Base-by-base conservation (phyloP, 768 basidiomycete species). In the Kwoniella shandongensis region DNA sequence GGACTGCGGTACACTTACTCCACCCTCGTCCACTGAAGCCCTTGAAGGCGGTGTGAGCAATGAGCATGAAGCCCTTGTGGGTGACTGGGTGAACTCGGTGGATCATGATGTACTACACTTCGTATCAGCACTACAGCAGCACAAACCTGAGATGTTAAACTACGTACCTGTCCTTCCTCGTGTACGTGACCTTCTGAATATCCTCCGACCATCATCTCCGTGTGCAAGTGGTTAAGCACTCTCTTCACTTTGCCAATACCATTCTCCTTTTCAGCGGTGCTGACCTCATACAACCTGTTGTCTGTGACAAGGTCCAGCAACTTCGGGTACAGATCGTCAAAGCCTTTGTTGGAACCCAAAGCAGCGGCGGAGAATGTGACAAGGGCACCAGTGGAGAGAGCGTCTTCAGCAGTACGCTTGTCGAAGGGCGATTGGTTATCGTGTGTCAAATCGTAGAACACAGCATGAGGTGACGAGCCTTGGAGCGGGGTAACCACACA, bases 281-380 rank as follows among this genome's bases (percentile, higher is more conserved):
- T 54, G 13, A 88, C 66, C 63, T 89, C 86, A 69, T 99, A 99
- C 62, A 76, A 75, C 60, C 91, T 81, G 69, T 83, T 86, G 75
- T 99, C 96, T 13, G 79, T 80, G 10, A 98, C 96, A 46, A 99
- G 80, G 72, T 96, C 84, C 32, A 99, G 77, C n/a, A 94, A 77
- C 74, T 91, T 94, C 2, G 94, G 94, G 72, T 98, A 97, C 20
- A 99, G 77, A 65, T 99, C 96, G 67, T 99, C 96, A 71, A 94
- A 96, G 18, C 94, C 96, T 76, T 97, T 96, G 65, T 92, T 91
- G 15, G 89, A 92, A 1, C 92, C 96, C 54, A 89, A 83, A 3
- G 88, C 96, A 22, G 85, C 88, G 67, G 84, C 85, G 32, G 88
- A 88, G 78, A 98, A 98, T 0, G 93, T 84, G 17, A 88, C 88